Evolutionary conservation across 805 yeast species (phyloP).

Genomic region (Zygosaccharomyces bisporus): DNA sequence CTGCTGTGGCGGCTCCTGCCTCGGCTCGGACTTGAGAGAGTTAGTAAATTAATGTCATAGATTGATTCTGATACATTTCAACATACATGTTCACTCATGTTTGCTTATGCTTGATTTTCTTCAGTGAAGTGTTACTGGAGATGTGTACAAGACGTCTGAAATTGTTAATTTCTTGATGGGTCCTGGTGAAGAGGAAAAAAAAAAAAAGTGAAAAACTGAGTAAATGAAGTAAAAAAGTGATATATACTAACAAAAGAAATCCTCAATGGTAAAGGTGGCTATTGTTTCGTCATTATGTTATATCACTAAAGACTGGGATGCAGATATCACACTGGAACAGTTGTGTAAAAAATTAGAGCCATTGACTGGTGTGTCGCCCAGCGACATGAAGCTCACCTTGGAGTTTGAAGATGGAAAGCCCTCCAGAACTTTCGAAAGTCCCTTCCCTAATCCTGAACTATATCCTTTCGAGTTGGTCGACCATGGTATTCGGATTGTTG

Average conservation of each 20-base stretch:
- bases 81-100: slow-evolving; percentile 17
- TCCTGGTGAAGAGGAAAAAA: background rate
- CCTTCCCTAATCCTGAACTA: background rate
- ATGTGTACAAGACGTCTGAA: background rate
- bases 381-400: slow-evolving; percentile 26
- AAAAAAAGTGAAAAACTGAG: slow-evolving; percentile 1
- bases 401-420: slow-evolving; percentile 10
- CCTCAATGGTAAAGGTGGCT: slow-evolving; percentile 10
- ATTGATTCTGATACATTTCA: background rate
- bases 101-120: slow-evolving; percentile 5
- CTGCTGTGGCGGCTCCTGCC: slow-evolving; percentile 22
- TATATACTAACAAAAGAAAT: too few species aligned
- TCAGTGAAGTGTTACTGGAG: background rate
- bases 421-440: background rate
- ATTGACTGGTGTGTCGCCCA: slow-evolving; percentile 29
- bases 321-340: slow-evolving; percentile 16
- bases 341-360: slow-evolving; percentile 25
- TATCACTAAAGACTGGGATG: slow-evolving; percentile 18
- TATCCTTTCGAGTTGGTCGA: slow-evolving; percentile 1
- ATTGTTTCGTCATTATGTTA: slow-evolving; percentile 26
- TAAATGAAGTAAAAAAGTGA: background rate
- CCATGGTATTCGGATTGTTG: slow-evolving; percentile 36
- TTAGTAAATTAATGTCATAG: slow-evolving; percentile 7
- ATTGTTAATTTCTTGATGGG: background rate
- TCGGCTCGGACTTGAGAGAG: slow-evolving; percentile 15